Conservation (phyloP, 2,329 filamentous ascomycete genomes). For the Apiospora saccharicola region DNA sequence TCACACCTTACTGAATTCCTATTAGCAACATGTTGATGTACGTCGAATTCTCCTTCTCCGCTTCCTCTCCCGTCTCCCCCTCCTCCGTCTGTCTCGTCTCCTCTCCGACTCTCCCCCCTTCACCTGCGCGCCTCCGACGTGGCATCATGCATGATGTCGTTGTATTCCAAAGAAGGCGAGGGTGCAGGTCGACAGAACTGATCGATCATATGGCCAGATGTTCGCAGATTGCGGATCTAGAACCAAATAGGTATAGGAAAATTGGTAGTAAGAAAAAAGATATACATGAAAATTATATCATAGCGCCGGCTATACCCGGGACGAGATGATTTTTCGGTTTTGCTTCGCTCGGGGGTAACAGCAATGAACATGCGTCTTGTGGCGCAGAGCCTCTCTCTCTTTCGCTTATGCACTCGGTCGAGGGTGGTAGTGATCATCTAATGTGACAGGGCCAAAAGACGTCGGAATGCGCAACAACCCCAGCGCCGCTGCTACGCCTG, state of each 20-base stretch:
- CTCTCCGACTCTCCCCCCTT: not conserved
- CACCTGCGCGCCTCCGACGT: not conserved
- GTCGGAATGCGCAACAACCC: not conserved
- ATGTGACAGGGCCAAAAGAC: not conserved
- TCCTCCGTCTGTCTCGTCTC: not conserved
- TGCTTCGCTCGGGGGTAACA: not conserved
- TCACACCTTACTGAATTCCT: constrained; percentile 1
- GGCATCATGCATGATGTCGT: not conserved
- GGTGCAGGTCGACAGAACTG: not conserved
- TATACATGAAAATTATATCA: constrained; percentile 19
- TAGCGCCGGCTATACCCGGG: constrained; percentile 15
- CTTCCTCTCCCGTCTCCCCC: too few species aligned
- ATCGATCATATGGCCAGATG: not conserved
- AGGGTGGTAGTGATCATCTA: not conserved
- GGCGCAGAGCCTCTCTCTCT: not conserved
- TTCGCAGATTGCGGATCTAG: not conserved
- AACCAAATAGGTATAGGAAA: not conserved
- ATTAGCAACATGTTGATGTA: not conserved
- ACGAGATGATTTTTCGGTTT: constrained; percentile 7
- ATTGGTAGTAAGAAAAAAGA: constrained; percentile 1
- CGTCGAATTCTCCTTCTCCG: not conserved
- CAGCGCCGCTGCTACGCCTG: not conserved
- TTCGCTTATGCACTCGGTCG: not conserved
- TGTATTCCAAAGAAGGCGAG: not conserved
- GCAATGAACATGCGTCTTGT: not conserved